Base-by-base conservation (phyloP, 495 filamentous ascomycete genomes). In the Talaromyces thailandensis region DNA sequence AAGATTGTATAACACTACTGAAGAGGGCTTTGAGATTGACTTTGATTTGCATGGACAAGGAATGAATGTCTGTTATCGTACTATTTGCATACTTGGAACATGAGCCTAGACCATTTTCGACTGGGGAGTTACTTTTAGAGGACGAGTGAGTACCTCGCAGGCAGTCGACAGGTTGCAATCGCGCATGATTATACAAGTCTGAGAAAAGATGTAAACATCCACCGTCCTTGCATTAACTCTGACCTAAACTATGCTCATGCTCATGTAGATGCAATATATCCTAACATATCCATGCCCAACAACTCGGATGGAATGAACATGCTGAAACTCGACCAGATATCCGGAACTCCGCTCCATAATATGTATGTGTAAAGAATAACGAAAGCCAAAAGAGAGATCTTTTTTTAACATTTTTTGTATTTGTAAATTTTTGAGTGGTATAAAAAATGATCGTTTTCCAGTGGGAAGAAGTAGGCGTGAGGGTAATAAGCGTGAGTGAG, bases 321-420 rank as follows among this genome's bases (percentile, higher is more conserved):
- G 18, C 2, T 56, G 24, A 24, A 56, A 56, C 16, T 56, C 14
- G 28, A 85, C 84, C 85, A 89, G 88, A 91, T 91, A 91, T 92
- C 89, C 89, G 88, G 88, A 93, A 82, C 82, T 82, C 85, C 87
- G 84, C 83, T 71, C 65, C 58, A 62, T 52, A 62, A 21, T 56
- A 48, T 48, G 43, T 56, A 32, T 56, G 31, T 35, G 12, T 57
- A 12, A 6, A 35, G 29, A 31, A 35, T 12, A 18, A 25, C 0
- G 37, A 5, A 51, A 26, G 29, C 1, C 12, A 14, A 16, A 28
- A n/a, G 32, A n/a, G 32, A 25, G 14, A 7, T 55, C 12, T 50
- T 29, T 28, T 61, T 61, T 61, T 61, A 50, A 61, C 59, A 61
- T 61, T 68, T 69, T 68, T 67, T 71, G 68, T 72, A 72, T 73